These are phyloP conservation scores for Cyberlindnera subsufficiens DNA, from an alignment of 805 yeast species.

Conservation along the genomic window DNA sequence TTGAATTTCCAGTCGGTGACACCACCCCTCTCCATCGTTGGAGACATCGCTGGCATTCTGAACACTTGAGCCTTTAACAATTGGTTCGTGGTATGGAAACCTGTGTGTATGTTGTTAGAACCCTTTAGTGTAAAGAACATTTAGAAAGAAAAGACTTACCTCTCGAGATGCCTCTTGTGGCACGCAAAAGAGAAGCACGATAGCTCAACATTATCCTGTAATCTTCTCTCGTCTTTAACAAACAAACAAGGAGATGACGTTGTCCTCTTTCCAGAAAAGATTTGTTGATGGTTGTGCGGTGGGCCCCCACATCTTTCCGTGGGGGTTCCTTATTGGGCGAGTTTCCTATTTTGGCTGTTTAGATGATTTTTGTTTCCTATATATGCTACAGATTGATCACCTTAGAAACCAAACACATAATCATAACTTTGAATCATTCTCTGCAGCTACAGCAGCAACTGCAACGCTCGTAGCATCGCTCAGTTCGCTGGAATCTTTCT, in stretches of 20 bases:
- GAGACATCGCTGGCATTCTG: slow-evolving; percentile 98
- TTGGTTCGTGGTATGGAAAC: slow-evolving; percentile 21
- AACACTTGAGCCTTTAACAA: slow-evolving; percentile 38
- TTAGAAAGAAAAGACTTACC: slow-evolving; percentile 2
- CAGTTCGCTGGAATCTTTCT: slow-evolving; percentile 2
- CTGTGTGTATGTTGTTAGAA: slow-evolving; percentile 5
- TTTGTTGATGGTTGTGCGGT: no score
- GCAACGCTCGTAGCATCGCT: no score
- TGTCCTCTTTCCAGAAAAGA: no score
- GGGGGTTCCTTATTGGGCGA: no score
- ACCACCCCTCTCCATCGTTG: slow-evolving; percentile 97
- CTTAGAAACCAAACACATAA: no score
- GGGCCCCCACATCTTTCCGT: no score
- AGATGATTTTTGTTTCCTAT: no score
- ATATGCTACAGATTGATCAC: no score
- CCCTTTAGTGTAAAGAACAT: background rate
- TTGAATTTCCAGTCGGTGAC: slow-evolving; percentile 84
- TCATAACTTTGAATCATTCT: no score
- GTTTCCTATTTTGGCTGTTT: background rate
- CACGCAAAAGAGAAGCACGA: background rate
- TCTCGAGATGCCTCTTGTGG: slow-evolving; percentile 1
- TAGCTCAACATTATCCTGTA: slow-evolving; percentile 9
- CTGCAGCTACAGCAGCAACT: no score
- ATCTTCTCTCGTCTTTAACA: no score
- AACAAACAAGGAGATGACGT: no score